Evolutionary conservation across 805 yeast species (phyloP).

Genomic region (Babjeviella inositovora): DNA sequence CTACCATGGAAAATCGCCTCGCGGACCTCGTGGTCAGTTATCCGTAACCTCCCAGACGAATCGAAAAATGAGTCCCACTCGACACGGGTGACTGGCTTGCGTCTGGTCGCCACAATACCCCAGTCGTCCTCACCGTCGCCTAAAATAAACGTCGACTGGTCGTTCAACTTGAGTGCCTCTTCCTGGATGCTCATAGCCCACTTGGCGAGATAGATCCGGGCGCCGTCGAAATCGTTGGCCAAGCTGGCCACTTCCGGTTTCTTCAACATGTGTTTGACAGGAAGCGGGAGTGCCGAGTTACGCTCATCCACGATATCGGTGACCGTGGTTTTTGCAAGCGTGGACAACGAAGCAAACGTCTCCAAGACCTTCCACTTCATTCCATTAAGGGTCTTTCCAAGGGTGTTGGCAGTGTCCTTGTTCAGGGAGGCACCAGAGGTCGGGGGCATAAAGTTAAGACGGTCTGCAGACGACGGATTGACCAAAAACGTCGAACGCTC

Average conservation of each 20-base stretch:
- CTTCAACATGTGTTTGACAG: slow-evolving; percentile 39
- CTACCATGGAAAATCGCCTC: slow-evolving; percentile 88
- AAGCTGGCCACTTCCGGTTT: slow-evolving; percentile 71
- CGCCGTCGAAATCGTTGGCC: slow-evolving; percentile 86
- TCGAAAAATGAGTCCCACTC: slow-evolving; percentile 88
- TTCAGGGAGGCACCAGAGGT: slow-evolving; percentile 9
- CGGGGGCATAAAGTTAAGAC: slow-evolving; percentile 37
- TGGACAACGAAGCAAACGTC: slow-evolving; percentile 66
- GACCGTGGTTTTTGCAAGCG: slow-evolving; percentile 47
- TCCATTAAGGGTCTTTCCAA: slow-evolving; percentile 36
- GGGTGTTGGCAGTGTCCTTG: slow-evolving; percentile 8
- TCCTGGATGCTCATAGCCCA: slow-evolving; percentile 94
- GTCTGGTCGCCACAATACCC: slow-evolving; percentile 26
- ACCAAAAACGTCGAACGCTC: slow-evolving; percentile 63
- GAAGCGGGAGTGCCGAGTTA: too few species aligned
- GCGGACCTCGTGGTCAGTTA: slow-evolving; percentile 69
- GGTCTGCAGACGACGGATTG: slow-evolving; percentile 61
- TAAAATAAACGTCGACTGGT: slow-evolving; percentile 15
- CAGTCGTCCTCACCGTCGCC: slow-evolving; percentile 8
- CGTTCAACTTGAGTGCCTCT: slow-evolving; percentile 76
- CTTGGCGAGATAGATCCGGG: slow-evolving; percentile 81
- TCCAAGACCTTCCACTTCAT: slow-evolving; percentile 84
- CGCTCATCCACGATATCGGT: slow-evolving; percentile 39
- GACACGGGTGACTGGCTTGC: slow-evolving; percentile 44
- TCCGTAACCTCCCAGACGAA: slow-evolving; percentile 48